Evolutionary conservation across 129 eudicot genomes (phyloP).

Genomic region (Helianthus annuus): HanXRQr2.0-SUNRISE NC_035436.2:65452507-65453006

Average conservation of each 20-base stretch:
- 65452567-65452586: background rate
- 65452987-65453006: too few species aligned
- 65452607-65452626: conserved; percentile 90
- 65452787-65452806: conserved; percentile 47
- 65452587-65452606: background rate
- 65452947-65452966: too few species aligned
- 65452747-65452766: conserved; percentile 51
- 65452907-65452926: too few species aligned
- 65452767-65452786: conserved; percentile 53
- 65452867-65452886: too few species aligned
- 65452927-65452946: too few species aligned
- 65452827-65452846: conserved; percentile 45
- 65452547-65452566: too few species aligned
- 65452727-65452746: background rate
- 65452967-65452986: too few species aligned
- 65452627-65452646: conserved; percentile 95
- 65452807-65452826: conserved; percentile 52
- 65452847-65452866: conserved; percentile 17
- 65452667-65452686: conserved; percentile 41
- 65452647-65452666: conserved; percentile 95
- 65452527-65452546: too few species aligned
- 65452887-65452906: too few species aligned
- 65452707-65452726: too few species aligned
- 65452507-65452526: conserved; percentile 71
- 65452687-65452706: background rate